A percentile compares a stretch with the other conserved stretches of the same genome.
Conservation (phyloP, 345 rosid genomes). For the Euphorbia pulcherrima region DNA sequence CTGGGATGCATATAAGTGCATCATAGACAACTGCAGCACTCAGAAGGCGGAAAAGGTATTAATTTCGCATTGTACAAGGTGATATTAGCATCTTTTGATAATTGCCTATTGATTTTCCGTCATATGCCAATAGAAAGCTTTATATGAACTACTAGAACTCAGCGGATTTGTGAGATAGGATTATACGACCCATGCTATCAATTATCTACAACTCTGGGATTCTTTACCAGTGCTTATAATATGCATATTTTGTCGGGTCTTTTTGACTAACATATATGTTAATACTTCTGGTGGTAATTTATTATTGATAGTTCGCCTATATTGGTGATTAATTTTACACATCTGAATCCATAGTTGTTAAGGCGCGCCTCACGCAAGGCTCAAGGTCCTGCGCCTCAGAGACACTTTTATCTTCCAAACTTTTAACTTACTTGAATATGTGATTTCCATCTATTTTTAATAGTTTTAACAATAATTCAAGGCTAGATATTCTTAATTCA, state of each 20-base stretch:
- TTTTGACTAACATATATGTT: neutral
- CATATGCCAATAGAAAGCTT: neutral
- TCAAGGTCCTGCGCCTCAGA: too few relatives aligned
- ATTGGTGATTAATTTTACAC: neutral
- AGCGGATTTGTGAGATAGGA: neutral
- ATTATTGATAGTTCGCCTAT: neutral
- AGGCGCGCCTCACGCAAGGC: too few relatives aligned
- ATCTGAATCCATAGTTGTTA: too few relatives aligned
- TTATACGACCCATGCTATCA: too few relatives aligned
- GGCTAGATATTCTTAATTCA: too few relatives aligned
- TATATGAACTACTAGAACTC: neutral
- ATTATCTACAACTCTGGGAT: neutral
- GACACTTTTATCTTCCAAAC: too few relatives aligned
- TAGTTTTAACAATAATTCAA: too few relatives aligned
- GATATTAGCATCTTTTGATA: neutral
- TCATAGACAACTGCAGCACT: constrained; percentile 62
- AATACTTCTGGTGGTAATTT: neutral
- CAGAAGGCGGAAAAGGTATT: constrained; percentile 65
- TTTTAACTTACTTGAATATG: too few relatives aligned
- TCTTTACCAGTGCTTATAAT: neutral
- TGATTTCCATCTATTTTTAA: too few relatives aligned
- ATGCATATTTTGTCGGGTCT: neutral
- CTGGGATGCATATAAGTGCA: constrained; percentile 54
- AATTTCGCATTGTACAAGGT: neutral
- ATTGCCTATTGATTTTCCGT: constrained; percentile 1